Evolutionary conservation across 78 protist species (phyloP).

Genomic region (Anaeramoeba flamelloides): DNA sequence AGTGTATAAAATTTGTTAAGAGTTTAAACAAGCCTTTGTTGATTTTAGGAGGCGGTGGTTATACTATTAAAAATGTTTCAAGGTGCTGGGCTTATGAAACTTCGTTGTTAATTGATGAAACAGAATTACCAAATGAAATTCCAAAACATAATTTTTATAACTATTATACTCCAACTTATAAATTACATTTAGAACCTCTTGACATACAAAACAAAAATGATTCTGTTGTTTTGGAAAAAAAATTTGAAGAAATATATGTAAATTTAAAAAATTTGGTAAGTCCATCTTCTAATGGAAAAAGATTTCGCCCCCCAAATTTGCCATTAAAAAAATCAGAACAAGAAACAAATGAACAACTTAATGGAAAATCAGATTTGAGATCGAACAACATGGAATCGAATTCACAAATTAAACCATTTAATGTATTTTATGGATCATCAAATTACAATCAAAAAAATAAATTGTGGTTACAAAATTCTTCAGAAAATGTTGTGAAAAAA

Average conservation of each 20-base stretch:
- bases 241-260: not conserved
- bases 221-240: not conserved
- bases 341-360: not conserved
- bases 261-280: not conserved
- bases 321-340: not conserved
- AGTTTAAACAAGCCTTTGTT: constrained; percentile 62
- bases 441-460: too few relatives aligned
- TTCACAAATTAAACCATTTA: too few relatives aligned
- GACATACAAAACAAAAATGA: not conserved
- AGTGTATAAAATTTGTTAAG: constrained; percentile 62
- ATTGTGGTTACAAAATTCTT: too few relatives aligned
- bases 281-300: not conserved
- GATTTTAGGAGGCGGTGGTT: constrained; percentile 98
- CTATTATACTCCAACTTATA: not conserved
- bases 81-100: constrained; percentile 96
- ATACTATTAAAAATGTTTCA: constrained; percentile 89
- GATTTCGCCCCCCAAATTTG: not conserved
- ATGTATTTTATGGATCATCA: too few relatives aligned
- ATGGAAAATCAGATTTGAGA: not conserved
- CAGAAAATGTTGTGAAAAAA: too few relatives aligned
- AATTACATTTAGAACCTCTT: not conserved
- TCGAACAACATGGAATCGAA: too few relatives aligned
- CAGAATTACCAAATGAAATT: too few relatives aligned
- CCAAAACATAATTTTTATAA: not conserved
- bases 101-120: constrained; percentile 31